These are phyloP conservation scores for Sugiyamaella chiloensis DNA, from an alignment of 805 yeast species.

Conservation along the genomic window DNA sequence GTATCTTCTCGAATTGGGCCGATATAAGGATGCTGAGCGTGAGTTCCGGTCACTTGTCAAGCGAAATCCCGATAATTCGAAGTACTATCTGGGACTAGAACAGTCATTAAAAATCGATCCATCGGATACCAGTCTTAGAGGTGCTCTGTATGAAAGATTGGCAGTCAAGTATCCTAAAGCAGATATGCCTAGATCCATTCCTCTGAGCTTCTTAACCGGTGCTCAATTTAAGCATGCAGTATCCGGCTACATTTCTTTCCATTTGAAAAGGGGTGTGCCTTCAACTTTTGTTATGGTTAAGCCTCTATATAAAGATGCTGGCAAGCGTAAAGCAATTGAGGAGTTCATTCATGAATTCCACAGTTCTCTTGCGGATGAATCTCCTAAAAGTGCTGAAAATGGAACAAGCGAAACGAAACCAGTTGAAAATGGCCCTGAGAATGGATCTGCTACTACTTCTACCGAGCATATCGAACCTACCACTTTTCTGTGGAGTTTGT, in stretches of 20 bases:
- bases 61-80: slow-evolving; percentile 78
- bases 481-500: slow-evolving; percentile 60
- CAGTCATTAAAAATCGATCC: slow-evolving; percentile 54
- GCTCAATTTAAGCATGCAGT: slow-evolving; percentile 48
- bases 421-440: slow-evolving; percentile 1
- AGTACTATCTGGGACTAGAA: slow-evolving; percentile 67
- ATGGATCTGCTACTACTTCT: slow-evolving; percentile 8
- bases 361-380: slow-evolving; percentile 22
- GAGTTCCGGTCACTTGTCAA: slow-evolving; percentile 67
- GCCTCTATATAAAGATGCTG: slow-evolving; percentile 59
- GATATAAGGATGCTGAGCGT: slow-evolving; percentile 59
- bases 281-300: slow-evolving; percentile 84
- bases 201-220: slow-evolving; percentile 47
- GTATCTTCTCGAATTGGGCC: slow-evolving; percentile 56
- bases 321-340: slow-evolving; percentile 44
- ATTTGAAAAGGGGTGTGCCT: slow-evolving; percentile 80
- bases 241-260: slow-evolving; percentile 52
- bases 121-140: slow-evolving; percentile 39
- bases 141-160: slow-evolving; percentile 62
- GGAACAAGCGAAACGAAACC: neutral
- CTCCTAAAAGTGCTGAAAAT: neutral
- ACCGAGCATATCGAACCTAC: slow-evolving; percentile 28
- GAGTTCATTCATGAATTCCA: slow-evolving; percentile 52
- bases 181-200: slow-evolving; percentile 75
- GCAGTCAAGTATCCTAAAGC: slow-evolving; percentile 73